Percentiles rank a stretch among this genome's conserved stretches.
Conservation (phyloP, 2,329 filamentous ascomycete species). For the Aspergillus sp. region DNA sequence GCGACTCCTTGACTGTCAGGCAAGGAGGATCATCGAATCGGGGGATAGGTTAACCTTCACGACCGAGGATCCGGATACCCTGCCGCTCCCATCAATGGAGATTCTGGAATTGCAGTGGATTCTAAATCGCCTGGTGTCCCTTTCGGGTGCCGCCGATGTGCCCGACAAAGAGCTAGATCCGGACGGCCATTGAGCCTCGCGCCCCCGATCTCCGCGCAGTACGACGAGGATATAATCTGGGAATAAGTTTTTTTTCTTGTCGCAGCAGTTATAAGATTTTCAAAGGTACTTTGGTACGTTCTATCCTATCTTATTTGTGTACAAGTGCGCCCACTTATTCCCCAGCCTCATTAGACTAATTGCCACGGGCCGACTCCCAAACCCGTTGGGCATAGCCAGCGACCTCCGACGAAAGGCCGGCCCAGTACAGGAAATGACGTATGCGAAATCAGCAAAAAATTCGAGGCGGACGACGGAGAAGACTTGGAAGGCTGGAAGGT, state of each 20-base stretch:
- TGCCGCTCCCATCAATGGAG: not conserved
- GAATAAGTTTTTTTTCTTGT: too few relatives aligned
- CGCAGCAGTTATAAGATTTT: too few relatives aligned
- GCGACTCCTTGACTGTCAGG: not conserved
- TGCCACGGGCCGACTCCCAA: not conserved
- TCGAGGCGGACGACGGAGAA: not conserved
- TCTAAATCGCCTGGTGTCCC: not conserved
- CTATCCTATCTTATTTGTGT: not conserved
- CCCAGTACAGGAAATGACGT: not conserved
- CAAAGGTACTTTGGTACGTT: too few relatives aligned
- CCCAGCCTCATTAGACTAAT: not conserved
- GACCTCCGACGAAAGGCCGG: not conserved
- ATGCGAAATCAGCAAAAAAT: not conserved
- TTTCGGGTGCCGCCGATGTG: not conserved
- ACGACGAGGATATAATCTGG: not conserved
- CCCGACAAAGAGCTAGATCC: not conserved
- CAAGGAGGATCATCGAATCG: not conserved
- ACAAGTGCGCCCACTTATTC: not conserved
- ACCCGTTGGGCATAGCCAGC: not conserved
- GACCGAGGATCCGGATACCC: not conserved
- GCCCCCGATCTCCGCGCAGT: not conserved
- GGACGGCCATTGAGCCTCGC: not conserved
- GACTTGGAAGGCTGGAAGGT: not conserved
- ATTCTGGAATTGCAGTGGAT: constrained; percentile 6
- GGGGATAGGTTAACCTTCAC: not conserved